These are phyloP conservation scores for Priceomyces fermenticarens DNA, from an alignment of 805 yeast genomes.

Conservation along the genomic window DNA sequence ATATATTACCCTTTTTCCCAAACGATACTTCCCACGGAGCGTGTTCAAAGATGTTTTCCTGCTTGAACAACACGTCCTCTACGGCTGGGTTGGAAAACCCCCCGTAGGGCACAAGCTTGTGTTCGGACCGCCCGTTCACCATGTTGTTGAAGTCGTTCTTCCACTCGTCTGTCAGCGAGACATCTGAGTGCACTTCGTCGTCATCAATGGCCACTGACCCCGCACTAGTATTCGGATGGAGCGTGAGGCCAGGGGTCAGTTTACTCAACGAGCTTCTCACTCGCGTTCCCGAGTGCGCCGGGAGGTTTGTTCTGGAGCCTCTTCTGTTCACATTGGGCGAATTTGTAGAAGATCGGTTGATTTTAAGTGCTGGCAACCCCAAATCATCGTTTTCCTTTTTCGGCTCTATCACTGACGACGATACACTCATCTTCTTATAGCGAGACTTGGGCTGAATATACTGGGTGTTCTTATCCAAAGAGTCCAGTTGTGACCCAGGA, in stretches of 20 bases:
- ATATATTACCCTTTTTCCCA: conserved; percentile 80
- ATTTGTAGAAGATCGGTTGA: conserved; percentile 28
- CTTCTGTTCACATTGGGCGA: conserved; percentile 10
- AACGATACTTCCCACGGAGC: conserved; percentile 75
- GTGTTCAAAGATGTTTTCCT: conserved; percentile 47
- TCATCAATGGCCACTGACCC: conserved; percentile 30
- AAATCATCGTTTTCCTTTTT: conserved; percentile 26
- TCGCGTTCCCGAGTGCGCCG: conserved; percentile 8
- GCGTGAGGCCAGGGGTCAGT: conserved; percentile 15
- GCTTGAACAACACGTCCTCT: conserved; percentile 40
- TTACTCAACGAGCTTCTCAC: conserved; percentile 14
- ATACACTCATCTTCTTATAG: conserved; percentile 21
- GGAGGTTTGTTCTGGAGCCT: conserved; percentile 13
- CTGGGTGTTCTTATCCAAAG: conserved; percentile 27
- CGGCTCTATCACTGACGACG: conserved; percentile 34
- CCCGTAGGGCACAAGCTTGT: conserved; percentile 60
- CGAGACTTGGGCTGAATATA: conserved; percentile 47
- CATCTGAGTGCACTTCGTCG: conserved; percentile 18
- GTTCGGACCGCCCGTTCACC: conserved; percentile 22
- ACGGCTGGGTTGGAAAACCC: conserved; percentile 68
- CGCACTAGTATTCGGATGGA: conserved; percentile 24
- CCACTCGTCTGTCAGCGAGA: conserved; percentile 12
- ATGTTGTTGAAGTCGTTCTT: conserved; percentile 22
- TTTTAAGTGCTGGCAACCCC: conserved; percentile 35
- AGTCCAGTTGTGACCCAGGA: conserved; percentile 12